Conservation (phyloP, 2,329 filamentous ascomycete species). For the Aspergillus sp. region DNA sequence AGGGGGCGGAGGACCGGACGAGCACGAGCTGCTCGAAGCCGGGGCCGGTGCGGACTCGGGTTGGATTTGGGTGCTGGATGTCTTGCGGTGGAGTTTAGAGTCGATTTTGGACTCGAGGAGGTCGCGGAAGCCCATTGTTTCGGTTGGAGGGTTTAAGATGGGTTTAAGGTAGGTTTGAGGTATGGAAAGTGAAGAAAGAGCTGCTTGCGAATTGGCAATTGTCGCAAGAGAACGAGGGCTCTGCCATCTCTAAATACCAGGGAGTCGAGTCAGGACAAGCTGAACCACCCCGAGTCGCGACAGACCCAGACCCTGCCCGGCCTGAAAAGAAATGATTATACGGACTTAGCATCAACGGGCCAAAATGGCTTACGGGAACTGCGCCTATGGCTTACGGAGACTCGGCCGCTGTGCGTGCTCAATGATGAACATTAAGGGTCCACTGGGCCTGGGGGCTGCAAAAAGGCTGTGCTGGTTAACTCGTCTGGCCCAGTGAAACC, state of each 20-base stretch:
- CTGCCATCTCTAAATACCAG: too few relatives aligned
- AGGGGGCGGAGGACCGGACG: slow-evolving; percentile 7
- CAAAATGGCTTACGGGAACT: background rate
- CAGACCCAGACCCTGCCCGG: too few relatives aligned
- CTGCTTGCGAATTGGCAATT: too few relatives aligned
- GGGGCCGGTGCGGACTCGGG: slow-evolving; percentile 1
- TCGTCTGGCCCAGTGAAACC: background rate
- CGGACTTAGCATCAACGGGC: too few relatives aligned
- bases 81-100: slow-evolving; percentile 9
- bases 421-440: background rate
- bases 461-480: background rate
- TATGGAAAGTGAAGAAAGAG: too few relatives aligned
- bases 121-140: slow-evolving; percentile 29
- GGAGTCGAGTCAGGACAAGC: too few relatives aligned
- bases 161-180: too few relatives aligned
- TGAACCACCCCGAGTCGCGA: too few relatives aligned
- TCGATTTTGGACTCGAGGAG: slow-evolving; percentile 28
- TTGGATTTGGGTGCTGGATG: slow-evolving; percentile 6
- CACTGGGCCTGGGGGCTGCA: background rate
- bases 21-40: background rate
- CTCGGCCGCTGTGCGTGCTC: background rate
- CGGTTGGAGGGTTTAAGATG: too few relatives aligned
- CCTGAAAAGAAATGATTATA: too few relatives aligned
- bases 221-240: too few relatives aligned
- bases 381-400: background rate